Evolutionary conservation across 352 stramenopile species (phyloP), one percentile per base, ranked within the genome.

Genomic region (Pythium chondricola): DNA sequence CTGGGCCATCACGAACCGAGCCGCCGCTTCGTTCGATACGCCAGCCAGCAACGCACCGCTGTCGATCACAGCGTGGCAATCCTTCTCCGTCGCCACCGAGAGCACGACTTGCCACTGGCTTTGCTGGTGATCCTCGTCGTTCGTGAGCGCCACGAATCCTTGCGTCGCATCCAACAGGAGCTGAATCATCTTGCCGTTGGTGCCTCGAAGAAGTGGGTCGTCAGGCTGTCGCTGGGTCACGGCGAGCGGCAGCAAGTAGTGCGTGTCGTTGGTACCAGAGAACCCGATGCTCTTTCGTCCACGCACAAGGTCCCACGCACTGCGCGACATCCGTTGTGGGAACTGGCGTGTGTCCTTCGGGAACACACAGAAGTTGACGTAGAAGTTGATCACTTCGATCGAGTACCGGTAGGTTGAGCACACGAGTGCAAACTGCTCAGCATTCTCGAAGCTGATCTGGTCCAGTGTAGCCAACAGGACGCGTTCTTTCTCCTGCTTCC

Each of bases 231-330:
- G 59, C 48, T 95, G 84, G 0, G 37, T 45, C 17, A 95, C 74
- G 14, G 85, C 74, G 0, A 83, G 21, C 3, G 85, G 87, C 3
- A 96, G 61, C 43, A 96, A 43, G 0, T 64, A 64, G 13, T 95
- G 81, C 25, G 88, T 95, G 52, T 96, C 86, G 51, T 96, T 96
- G 11, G 86, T 97, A 0, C 85, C 88, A 0, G 83, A 96, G 47
- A 97, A 96, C 1, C 87, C 87, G 17, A 94, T 67, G 20, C 71
- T 74, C 0, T 55, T 62, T 2, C 61, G 43, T 1, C 83, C 84
- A n/a, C 74, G 51, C 16, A 76, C 83, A 26, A 96, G 48, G 59
- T 96, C 74, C 85, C 86, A 97, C 14, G 86, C 65, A 13, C 67
- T 95, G 43, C 79, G 61, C 7, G 67, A 74, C 2, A 96, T 53